phyloP scores from a whole-genome alignment of 2,329 filamentous ascomycete genomes.

The Botrytis fabae region DNA sequence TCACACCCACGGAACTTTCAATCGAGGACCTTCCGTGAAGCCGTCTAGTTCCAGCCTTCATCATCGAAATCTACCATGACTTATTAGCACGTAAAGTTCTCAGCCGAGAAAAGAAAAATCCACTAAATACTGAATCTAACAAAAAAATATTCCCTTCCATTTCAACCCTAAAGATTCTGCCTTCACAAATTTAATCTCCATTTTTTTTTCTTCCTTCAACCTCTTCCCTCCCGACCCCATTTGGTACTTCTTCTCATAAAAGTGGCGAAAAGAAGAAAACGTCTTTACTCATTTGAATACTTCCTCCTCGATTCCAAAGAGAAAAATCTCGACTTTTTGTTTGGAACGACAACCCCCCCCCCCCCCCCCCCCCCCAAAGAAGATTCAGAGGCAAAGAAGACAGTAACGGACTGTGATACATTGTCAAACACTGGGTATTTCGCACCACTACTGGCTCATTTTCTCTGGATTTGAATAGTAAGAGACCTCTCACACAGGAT shows the following conservation, averaged over 20 bases:
- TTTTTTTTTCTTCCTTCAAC: constrained; percentile 6
- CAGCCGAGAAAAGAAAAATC: constrained; percentile 23
- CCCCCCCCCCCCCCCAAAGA: not conserved
- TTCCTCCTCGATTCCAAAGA: not conserved
- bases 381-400: not conserved
- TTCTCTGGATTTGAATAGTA: not conserved
- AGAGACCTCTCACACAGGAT: not conserved
- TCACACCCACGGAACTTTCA: constrained; percentile 11
- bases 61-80: not conserved
- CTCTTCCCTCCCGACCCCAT: not conserved
- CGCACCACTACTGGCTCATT: constrained; percentile 3
- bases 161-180: constrained; percentile 11
- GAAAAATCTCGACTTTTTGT: not conserved
- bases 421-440: constrained; percentile 10
- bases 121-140: constrained; percentile 21
- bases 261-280: not conserved
- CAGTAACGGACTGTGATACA: constrained; percentile 5
- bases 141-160: constrained; percentile 15
- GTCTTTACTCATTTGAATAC: constrained; percentile 10
- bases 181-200: constrained; percentile 9
- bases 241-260: not conserved
- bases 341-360: not conserved
- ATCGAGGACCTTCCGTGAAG: constrained; percentile 1
- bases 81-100: not conserved
- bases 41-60: not conserved